Percentiles rank a stretch among this genome's conserved stretches.
These are phyloP conservation scores for Saccharomyces hybrid DNA, from an alignment of 1,139 yeast genomes.

Conservation along the genomic window DNA sequence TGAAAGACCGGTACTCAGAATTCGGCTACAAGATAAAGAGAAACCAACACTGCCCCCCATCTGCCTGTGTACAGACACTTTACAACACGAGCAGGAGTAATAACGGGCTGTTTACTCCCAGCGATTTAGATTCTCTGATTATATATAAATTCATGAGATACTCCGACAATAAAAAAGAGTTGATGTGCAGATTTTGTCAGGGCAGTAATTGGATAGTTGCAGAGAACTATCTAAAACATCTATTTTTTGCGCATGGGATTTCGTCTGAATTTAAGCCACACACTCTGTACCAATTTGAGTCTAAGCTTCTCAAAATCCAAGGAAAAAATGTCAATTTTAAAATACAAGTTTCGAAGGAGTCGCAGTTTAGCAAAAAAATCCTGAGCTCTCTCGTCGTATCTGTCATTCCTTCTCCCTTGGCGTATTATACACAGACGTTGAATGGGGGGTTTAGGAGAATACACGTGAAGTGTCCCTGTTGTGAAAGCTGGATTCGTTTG, in stretches of 20 bases:
- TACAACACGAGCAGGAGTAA: background rate
- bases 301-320: background rate
- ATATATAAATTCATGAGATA: conserved; percentile 13
- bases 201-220: conserved; percentile 18
- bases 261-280: conserved; percentile 8
- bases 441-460: conserved; percentile 14
- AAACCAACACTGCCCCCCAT: conserved; percentile 17
- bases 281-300: background rate
- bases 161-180: conserved; percentile 6
- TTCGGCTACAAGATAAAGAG: conserved; percentile 13
- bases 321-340: background rate
- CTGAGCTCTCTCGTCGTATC: conserved; percentile 6
- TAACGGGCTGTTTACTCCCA: background rate
- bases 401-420: conserved; percentile 13
- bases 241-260: conserved; percentile 20
- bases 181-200: conserved; percentile 18
- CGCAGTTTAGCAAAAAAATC: conserved; percentile 8
- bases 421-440: conserved; percentile 10
- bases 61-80: conserved; percentile 5
- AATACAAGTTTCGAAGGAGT: background rate
- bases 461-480: conserved; percentile 15
- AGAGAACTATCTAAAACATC: conserved; percentile 13
- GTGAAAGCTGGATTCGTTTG: conserved; percentile 14
- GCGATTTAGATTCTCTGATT: conserved; percentile 3
- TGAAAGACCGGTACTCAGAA: conserved; percentile 8